phyloP scores from a whole-genome alignment of 2,329 filamentous ascomycete species.

The Calonectria leucothoes region DNA sequence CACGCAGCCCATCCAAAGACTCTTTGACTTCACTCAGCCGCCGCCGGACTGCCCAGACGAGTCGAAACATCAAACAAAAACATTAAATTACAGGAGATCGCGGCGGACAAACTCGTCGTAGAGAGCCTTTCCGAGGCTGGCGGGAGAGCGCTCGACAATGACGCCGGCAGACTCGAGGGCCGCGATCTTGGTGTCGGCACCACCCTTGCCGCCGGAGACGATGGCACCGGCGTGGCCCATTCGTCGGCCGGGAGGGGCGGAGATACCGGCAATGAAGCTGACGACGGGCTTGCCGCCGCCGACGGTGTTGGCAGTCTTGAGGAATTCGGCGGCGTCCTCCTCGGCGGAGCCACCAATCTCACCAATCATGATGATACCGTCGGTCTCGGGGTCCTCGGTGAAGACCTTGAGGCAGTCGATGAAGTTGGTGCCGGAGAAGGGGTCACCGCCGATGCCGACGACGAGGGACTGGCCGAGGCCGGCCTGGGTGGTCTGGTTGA shows the following conservation, averaged over 20 bases:
- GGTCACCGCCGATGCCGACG: constrained; percentile 97
- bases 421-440: constrained; percentile 99
- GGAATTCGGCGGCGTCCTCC: constrained; percentile 97
- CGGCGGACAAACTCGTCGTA: constrained; percentile 96
- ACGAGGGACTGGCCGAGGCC: constrained; percentile 98
- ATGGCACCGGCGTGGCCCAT: constrained; percentile 99
- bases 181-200: constrained; percentile 97
- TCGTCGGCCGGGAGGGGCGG: constrained; percentile 91
- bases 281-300: constrained; percentile 92
- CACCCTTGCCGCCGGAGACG: constrained; percentile 96
- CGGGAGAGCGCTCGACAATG: constrained; percentile 94
- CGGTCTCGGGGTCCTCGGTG: constrained; percentile 93
- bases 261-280: constrained; percentile 98
- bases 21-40: constrained; percentile 37
- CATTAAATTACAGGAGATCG: constrained; percentile 81
- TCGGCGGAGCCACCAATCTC: constrained; percentile 98
- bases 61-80: constrained; percentile 26
- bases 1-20: constrained; percentile 42
- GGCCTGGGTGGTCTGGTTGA: constrained; percentile 98
- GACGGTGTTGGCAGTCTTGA: constrained; percentile 89
- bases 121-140: constrained; percentile 90
- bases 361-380: constrained; percentile 99
- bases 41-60: constrained; percentile 21
- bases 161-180: constrained; percentile 94
- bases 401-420: constrained; percentile 99